Conservation (phyloP, 2,329 filamentous ascomycete genomes). For the Fusarium sp. region DNA sequence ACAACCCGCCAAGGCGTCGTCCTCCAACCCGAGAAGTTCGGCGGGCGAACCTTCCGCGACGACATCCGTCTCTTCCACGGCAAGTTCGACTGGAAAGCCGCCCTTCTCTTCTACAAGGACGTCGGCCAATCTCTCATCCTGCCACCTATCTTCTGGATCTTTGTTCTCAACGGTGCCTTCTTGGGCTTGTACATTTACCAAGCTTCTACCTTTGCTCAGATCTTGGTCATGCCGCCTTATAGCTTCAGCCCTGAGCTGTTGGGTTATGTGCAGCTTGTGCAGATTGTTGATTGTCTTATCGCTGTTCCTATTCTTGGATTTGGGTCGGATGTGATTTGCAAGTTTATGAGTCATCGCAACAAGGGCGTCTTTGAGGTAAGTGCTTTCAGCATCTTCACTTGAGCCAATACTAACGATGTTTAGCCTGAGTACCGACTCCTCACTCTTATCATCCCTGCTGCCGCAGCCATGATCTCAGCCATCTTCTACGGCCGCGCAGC, state of each 20-base stretch:
- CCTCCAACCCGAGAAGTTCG: slow-evolving; percentile 5
- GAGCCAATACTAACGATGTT: accelerated
- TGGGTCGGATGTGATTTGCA: slow-evolving; percentile 4
- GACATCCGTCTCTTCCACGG: slow-evolving; percentile 5
- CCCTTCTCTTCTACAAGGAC: slow-evolving; percentile 1
- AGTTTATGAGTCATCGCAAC: slow-evolving; percentile 5
- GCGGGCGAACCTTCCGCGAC: neutral
- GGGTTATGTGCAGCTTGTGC: slow-evolving; percentile 10
- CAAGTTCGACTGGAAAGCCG: neutral
- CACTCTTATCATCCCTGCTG: slow-evolving; percentile 1
- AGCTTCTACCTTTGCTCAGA: neutral
- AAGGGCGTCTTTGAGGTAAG: slow-evolving; percentile 9
- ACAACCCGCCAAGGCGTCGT: slow-evolving; percentile 12
- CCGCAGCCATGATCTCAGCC: neutral
- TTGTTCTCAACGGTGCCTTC: slow-evolving; percentile 16
- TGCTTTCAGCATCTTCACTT: no score
- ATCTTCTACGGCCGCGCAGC: slow-evolving; percentile 8
- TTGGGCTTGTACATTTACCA: slow-evolving; percentile 18
- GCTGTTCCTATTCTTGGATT: slow-evolving; percentile 3
- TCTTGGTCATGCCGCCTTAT: neutral
- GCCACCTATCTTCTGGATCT: slow-evolving; percentile 12
- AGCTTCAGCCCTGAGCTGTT: neutral
- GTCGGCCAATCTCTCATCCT: neutral
- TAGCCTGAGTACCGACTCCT: slow-evolving; percentile 14
- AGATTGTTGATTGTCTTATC: neutral